Base-by-base conservation (phyloP, 192 early-diverging fungal species). In the Jimgerdemannia flammicorona region DNA sequence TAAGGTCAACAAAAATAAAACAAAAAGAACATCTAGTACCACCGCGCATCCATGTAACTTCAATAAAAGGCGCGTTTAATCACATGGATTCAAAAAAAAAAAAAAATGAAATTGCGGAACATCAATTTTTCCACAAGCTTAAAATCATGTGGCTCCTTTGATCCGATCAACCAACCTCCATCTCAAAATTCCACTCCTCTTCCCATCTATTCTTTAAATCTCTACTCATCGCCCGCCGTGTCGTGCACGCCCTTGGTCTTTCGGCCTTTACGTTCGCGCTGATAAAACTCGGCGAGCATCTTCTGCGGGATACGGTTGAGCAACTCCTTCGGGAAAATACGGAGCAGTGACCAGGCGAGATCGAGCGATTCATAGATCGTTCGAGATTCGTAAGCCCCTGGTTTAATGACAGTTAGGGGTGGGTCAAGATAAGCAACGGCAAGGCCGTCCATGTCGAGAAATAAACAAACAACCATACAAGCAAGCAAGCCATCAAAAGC, bases 261-360 rank as follows among this genome's bases (percentile, higher is more conserved):
- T 72, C 86, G 86, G 3, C 77, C 76, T 74, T 85, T 89, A 70
- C 90, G 87, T 19, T 90, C 93, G 74, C 96, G 91, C 65, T 93
- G 92, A 85, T 99, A 99, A 77, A 87, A 99, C 82, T 99, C 98
- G 72, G 91, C 90, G 66, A 99, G 86, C 66, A 98, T 80, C 76
- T 98, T 97, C 77, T 96, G 93, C 73, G 98, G 96, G 80, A 99
- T 98, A 78, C 98, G 94, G 89, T 99, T 99, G 49, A 99, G 90
- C 91, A 98, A 90, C 82, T 99, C 98, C 92, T 99, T 99, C 77
- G 98, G 98, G 94, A 99, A 99, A 81, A 99, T 97, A 77, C 98
- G 93, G 64, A 99, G 87, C 70, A 99, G 87, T 29, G 95, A 95
- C 98, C 98, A 99, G n/a, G 98, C 98, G 72, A 96, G 77, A 78